Evolutionary conservation across 1,284 basidiomycete species (phyloP).

Genomic region (Ceratorhiza oryzae-sativae): DNA sequence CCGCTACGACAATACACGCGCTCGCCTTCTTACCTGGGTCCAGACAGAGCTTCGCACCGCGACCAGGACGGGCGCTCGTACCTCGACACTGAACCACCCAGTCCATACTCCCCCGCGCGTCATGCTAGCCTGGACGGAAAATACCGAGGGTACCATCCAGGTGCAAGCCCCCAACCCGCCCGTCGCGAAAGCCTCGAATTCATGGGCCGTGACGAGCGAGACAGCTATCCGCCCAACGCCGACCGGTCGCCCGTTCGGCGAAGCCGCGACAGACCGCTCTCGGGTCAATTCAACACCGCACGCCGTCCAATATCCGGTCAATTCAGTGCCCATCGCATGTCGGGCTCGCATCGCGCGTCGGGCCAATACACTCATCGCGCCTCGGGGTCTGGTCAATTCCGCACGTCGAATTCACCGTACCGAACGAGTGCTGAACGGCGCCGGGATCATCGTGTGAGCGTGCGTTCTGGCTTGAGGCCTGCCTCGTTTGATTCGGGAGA

Average conservation of each 20-base stretch:
- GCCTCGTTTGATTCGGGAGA: conserved; percentile 27
- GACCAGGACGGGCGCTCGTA: neutral
- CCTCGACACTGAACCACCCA: conserved; percentile 9
- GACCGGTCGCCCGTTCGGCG: neutral
- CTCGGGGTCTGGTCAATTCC: neutral
- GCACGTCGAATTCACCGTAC: neutral
- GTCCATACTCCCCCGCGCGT: conserved; percentile 16
- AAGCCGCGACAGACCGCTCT: neutral
- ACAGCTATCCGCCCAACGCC: neutral
- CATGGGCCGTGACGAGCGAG: neutral
- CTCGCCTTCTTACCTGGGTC: neutral
- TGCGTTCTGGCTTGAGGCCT: conserved; percentile 9
- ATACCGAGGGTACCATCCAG: conserved; percentile 27
- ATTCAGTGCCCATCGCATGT: neutral
- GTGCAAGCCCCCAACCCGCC: neutral
- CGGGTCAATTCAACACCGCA: neutral
- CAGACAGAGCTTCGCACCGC: neutral
- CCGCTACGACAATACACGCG: conserved; percentile 9
- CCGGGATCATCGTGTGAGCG: conserved; percentile 28
- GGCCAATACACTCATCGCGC: neutral
- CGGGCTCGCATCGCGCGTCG: neutral
- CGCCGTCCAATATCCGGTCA: conserved; percentile 19
- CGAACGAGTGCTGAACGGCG: conserved; percentile 3
- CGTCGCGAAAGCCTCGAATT: neutral
- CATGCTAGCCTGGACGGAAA: conserved; percentile 30